Evolutionary conservation across 331 rosid genomes (phyloP).

Genomic region (Malus hybrid): DNA sequence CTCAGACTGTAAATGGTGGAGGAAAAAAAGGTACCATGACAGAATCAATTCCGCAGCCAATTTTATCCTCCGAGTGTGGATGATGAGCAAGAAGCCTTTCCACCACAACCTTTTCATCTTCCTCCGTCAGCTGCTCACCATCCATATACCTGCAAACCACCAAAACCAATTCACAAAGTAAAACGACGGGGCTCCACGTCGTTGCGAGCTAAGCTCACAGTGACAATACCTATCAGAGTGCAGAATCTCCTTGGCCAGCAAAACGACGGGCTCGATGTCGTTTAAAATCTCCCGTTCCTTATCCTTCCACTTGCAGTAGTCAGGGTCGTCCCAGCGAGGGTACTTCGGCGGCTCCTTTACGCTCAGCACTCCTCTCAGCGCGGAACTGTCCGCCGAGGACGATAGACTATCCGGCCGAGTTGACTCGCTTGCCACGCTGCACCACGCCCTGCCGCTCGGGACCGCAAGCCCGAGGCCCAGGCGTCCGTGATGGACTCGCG

Average conservation of each 20-base stretch:
- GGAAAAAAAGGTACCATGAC: constrained; percentile 45
- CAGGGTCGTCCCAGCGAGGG: too few relatives aligned
- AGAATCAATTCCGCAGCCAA: constrained; percentile 82
- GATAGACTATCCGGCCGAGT: neutral
- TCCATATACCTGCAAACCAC: too few relatives aligned
- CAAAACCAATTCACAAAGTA: too few relatives aligned
- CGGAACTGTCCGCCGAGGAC: constrained; percentile 1
- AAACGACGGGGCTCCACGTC: too few relatives aligned
- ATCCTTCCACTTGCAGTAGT: too few relatives aligned
- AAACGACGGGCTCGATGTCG: too few relatives aligned
- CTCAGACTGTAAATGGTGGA: neutral
- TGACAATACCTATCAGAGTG: constrained; percentile 12
- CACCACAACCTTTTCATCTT: constrained; percentile 7
- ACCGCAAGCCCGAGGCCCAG: constrained; percentile 15
- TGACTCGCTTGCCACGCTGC: constrained; percentile 33
- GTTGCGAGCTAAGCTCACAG: neutral
- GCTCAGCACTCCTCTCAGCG: constrained; percentile 19
- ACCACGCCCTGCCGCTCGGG: constrained; percentile 24
- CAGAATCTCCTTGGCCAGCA: too few relatives aligned
- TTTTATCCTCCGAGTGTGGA: constrained; percentile 75
- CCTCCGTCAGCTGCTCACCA: too few relatives aligned
- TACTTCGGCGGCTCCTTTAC: too few relatives aligned
- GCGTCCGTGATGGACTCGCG: constrained; percentile 25
- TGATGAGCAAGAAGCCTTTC: constrained; percentile 72
- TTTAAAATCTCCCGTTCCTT: too few relatives aligned